Base-by-base conservation (phyloP, 257 asterid genomes). In the Nicotiana benthamiana region DNA sequence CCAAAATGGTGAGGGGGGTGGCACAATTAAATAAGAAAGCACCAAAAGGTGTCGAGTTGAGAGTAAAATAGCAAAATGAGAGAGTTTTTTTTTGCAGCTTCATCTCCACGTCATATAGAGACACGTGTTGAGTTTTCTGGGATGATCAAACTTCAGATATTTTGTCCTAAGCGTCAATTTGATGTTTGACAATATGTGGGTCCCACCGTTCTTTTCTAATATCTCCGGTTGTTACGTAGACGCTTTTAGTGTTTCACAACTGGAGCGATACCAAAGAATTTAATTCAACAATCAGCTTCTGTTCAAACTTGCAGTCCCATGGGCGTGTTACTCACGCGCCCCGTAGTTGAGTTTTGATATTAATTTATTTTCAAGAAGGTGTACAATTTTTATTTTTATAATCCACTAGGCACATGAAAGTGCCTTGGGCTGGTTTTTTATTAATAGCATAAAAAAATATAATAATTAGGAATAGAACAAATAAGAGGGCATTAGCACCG, bases 121-220 rank as follows among this genome's bases (percentile, higher is more conserved):
- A 86, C 93, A 84, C 93, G 94, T 84, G 90, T 89, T 88, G 64
- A 77, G 43, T 56, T 26, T 52, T 1, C 2, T 1, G 80, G 78
- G 48, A 18, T 22, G 15, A 67, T 61, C 75, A 63, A 79, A 81
- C 22, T 82, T 48, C 82, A 87, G 87, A 87, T 88, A 87, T 85
- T 86, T 89, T 74, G 79, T 79, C 10, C 10, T 36, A 82, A 83
- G 86, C 92, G 85, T 84, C 90, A 81, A 68, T 70, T 70, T 36
- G 81, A 89, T 80, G 82, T 85, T 40, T 87, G 93, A 86, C 89
- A 81, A 53, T 46, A 72, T 22, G 24, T 24, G 40, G 82, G 83
- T 88, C 83, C 86, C 85, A 85, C 86, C 86, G 7, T 54, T 82
- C 89, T 88, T 87, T 91, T 83, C 88, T 68, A 24, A 77, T 56